A percentile compares a stretch with the other conserved stretches of the same genome.
Conservation (phyloP, 148 eudicot species). For the Limonium bicolor region DNA sequence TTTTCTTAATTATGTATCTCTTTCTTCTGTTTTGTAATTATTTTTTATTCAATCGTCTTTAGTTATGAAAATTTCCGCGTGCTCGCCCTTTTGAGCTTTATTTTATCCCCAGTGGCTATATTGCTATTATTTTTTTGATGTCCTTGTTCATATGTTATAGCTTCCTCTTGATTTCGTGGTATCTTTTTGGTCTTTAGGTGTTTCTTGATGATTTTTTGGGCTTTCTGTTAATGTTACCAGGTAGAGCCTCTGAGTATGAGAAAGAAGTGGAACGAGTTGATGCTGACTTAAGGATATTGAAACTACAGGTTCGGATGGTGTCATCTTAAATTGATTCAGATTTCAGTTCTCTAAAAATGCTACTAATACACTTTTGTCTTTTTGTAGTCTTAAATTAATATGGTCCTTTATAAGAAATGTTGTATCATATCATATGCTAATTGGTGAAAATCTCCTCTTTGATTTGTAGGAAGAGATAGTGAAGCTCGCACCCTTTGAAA, state of each 20-base stretch:
- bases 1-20: background rate
- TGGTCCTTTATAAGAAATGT: no score
- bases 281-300: conserved; percentile 76
- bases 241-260: conserved; percentile 32
- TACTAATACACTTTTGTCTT: no score
- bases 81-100: no score
- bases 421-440: background rate
- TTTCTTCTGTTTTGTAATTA: background rate
- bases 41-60: no score
- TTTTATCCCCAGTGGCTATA: no score
- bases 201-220: no score
- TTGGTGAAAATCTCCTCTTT: background rate
- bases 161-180: background rate
- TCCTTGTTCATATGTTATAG: background rate
- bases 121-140: background rate
- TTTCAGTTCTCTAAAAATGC: no score
- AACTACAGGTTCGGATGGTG: conserved; percentile 45
- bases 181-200: no score
- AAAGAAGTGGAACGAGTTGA: conserved; percentile 53
- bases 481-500: conserved; percentile 25
- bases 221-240: conserved; percentile 19
- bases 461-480: conserved; percentile 59
- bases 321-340: no score
- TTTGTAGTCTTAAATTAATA: no score
- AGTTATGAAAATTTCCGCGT: no score